Evolutionary conservation across 805 yeast genomes (phyloP).

Genomic region (Starmerella floris): DNA sequence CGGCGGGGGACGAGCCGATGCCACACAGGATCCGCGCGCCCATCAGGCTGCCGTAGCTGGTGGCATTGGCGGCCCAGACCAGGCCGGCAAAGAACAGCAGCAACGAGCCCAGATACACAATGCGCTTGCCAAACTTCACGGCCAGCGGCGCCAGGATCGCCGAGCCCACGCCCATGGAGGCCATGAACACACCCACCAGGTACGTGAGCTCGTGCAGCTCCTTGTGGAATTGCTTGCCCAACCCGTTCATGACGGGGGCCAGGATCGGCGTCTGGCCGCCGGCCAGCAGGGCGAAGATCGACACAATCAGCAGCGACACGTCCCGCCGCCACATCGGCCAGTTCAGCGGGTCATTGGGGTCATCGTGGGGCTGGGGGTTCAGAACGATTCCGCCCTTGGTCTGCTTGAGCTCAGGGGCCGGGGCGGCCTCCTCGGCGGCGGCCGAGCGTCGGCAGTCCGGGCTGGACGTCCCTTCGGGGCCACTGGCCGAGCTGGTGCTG

Average conservation of each 20-base stretch:
- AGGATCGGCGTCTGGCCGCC: slow-evolving; percentile 52
- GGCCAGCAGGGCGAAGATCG: slow-evolving; percentile 44
- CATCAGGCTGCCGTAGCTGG: slow-evolving; percentile 38
- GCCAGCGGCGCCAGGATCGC: slow-evolving; percentile 47
- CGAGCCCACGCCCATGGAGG: slow-evolving; percentile 46
- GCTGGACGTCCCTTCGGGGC: background rate
- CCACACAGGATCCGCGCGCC: slow-evolving; percentile 48
- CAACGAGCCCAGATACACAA: slow-evolving; percentile 39
- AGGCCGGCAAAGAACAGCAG: slow-evolving; percentile 39
- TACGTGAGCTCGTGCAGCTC: slow-evolving; percentile 35
- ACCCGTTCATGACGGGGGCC: slow-evolving; percentile 40
- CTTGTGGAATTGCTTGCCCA: slow-evolving; percentile 34
- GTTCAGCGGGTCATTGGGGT: slow-evolving; percentile 52
- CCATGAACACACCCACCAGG: slow-evolving; percentile 47
- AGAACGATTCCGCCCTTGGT: slow-evolving; percentile 39
- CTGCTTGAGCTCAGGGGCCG: slow-evolving; percentile 28
- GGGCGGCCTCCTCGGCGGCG: background rate
- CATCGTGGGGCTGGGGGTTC: slow-evolving; percentile 49
- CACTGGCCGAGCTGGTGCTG: slow-evolving; percentile 7
- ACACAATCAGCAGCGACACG: slow-evolving; percentile 38
- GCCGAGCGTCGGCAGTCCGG: background rate
- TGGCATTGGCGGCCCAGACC: slow-evolving; percentile 42
- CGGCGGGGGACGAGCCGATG: slow-evolving; percentile 49
- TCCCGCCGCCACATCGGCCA: slow-evolving; percentile 53
- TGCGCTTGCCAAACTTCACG: slow-evolving; percentile 43